Conservation (phyloP, 2,329 filamentous ascomycete genomes). For the Emergomyces africanus region DNA sequence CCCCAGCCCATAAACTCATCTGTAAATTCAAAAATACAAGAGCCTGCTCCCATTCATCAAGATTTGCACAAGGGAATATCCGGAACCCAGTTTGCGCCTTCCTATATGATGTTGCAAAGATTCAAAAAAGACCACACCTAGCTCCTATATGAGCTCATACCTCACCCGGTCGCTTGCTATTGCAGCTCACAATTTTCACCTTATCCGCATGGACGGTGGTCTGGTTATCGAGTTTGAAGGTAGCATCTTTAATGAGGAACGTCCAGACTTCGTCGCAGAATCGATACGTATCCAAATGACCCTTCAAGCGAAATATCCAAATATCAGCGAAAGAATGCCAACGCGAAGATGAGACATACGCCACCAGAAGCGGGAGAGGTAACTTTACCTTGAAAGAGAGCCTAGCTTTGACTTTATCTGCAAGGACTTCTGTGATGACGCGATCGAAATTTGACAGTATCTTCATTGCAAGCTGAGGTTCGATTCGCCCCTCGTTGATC, state of each 20-base stretch:
- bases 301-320: constrained; percentile 39
- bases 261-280: constrained; percentile 99
- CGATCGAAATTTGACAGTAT: constrained; percentile 93
- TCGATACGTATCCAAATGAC: constrained; percentile 92
- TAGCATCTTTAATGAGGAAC: constrained; percentile 95
- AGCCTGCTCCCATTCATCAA: background rate
- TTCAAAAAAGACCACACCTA: constrained; percentile 5
- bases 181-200: constrained; percentile 98
- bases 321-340: constrained; percentile 9
- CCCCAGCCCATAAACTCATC: background rate
- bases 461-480: constrained; percentile 97
- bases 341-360: background rate
- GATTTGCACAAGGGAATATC: background rate
- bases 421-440: constrained; percentile 78
- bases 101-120: background rate
- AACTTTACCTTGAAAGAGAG: constrained; percentile 79
- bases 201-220: constrained; percentile 69
- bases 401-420: constrained; percentile 82
- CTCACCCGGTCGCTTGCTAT: constrained; percentile 67
- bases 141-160: constrained; percentile 12
- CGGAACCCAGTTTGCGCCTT: background rate
- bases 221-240: constrained; percentile 90
- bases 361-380: too few species aligned
- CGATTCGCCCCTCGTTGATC: constrained; percentile 87
- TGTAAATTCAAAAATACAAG: background rate